These are phyloP conservation scores for Piper longum DNA, from an alignment of 164 flowering plant genomes.

Conservation along the genomic window DNA sequence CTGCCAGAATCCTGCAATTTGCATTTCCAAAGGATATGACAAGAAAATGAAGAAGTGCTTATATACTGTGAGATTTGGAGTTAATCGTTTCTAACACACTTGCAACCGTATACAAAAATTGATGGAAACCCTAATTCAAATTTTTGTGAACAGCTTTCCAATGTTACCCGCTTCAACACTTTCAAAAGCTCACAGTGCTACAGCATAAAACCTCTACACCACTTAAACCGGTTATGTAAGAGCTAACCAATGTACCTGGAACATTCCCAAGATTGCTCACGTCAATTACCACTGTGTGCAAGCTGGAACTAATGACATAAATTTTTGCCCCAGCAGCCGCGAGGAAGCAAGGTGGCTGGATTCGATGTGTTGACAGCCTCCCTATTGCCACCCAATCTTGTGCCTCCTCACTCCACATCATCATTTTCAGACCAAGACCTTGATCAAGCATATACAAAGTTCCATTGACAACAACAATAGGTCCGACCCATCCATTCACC, in stretches of 20 bases:
- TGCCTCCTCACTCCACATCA: conserved; percentile 51
- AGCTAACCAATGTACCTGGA: conserved; percentile 40
- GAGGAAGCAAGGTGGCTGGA: conserved; percentile 65
- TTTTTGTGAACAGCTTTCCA: too few species aligned
- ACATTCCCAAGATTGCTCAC: conserved; percentile 19
- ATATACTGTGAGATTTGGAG: too few species aligned
- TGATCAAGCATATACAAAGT: conserved; percentile 65
- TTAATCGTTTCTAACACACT: too few species aligned
- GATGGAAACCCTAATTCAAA: too few species aligned
- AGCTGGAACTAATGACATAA: conserved; percentile 59
- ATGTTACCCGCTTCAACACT: background rate
- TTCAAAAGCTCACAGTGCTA: conserved; percentile 39
- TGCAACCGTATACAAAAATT: too few species aligned
- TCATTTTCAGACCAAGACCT: conserved; percentile 50
- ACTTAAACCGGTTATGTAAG: conserved; percentile 33
- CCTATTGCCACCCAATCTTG: conserved; percentile 55
- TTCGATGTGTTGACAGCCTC: conserved; percentile 44
- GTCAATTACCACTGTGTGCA: conserved; percentile 58
- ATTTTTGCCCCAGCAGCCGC: conserved; percentile 56
- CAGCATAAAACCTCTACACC: conserved; percentile 45
- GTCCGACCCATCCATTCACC: conserved; percentile 65
- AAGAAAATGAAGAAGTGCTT: too few species aligned
- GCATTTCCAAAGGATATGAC: too few species aligned
- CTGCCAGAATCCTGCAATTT: too few species aligned
- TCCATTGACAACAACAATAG: conserved; percentile 59